phyloP scores from a whole-genome alignment of 495 filamentous ascomycete species.

The Pseudevernia furfuracea region DNA sequence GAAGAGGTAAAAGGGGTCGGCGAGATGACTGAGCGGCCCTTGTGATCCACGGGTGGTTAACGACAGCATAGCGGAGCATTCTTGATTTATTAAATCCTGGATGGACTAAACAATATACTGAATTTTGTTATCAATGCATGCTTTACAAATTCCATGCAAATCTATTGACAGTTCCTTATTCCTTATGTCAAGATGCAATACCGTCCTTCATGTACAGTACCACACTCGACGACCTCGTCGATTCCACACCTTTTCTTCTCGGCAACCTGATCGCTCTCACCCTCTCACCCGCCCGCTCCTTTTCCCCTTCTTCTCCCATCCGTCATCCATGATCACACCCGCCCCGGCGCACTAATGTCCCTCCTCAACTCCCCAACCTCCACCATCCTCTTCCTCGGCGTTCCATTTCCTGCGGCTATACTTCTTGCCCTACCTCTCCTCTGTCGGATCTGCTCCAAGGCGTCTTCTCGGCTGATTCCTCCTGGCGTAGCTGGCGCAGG shows the following conservation, averaged over 20 bases:
- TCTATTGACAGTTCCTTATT: not conserved
- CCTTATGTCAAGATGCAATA: not conserved
- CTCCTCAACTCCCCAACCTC: conserved; percentile 18
- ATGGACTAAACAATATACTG: not conserved
- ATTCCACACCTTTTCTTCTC: not conserved
- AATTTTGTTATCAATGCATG: not conserved
- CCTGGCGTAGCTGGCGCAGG: conserved; percentile 31
- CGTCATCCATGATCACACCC: conserved; percentile 1
- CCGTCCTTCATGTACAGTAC: not conserved
- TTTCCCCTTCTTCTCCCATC: not conserved
- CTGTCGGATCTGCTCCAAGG: conserved; percentile 45
- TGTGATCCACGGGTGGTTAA: not conserved
- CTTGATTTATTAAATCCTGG: not conserved
- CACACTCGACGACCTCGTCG: too few relatives aligned
- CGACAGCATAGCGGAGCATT: not conserved
- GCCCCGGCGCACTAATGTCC: conserved; percentile 26
- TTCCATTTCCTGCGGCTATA: conserved; percentile 33
- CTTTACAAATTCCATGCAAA: not conserved
- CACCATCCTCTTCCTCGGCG: conserved; percentile 23
- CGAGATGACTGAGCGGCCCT: too few relatives aligned
- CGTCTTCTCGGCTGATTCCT: conserved; percentile 43
- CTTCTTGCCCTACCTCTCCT: conserved; percentile 42
- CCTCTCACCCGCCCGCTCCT: not conserved
- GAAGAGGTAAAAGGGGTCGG: not conserved
- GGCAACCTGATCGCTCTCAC: not conserved